Evolutionary conservation across 202 grass and related monocot species (phyloP), one percentile per base, ranked within the genome.

Genomic region (Dendrocalamus latiflorus): DNA sequence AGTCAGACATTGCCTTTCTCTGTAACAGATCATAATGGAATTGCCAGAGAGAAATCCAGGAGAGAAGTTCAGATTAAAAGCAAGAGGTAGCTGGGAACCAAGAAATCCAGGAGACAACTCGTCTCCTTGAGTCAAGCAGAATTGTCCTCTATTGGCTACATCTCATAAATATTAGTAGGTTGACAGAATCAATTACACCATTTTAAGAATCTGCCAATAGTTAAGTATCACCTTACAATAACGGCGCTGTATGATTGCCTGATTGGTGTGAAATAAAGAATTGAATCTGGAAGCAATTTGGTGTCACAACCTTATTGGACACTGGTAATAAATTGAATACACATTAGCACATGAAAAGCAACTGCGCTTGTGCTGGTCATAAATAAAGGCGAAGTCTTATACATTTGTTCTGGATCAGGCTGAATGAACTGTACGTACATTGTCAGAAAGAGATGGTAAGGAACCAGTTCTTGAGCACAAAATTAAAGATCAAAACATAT

Each of bases 211-310:
- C 51, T 53, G 34, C 12, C 60, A 88, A 68, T 43, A 68, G 20
- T 84, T 49, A 66, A 75, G 14, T 50, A 68, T 74, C 22, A 74
- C 65, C 67, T 25, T 78, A 84, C 41, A 87, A 76, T 22, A 74
- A 59, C 18, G 49, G 74, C 8, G 30, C 12, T 43, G 14, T 79
- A 60, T 88, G 74, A 58, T 66, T 67, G 36, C 62, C 21, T 60
- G 30, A 45, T 81, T 81, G 49, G 17, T 67, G 36, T 41, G 50
- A 68, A 80, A 69, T 70, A 77, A 76, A 81, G 70, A 87, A 76
- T 76, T 17, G 20, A 65, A 21, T 50, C 22, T 68, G 41, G 8
- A 25, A 88, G 22, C 68, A 74, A 75, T 22, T 80, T 61, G 42
- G 21, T 88, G 74, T 60, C 81, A 75, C 36, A 60, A 43, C 2